A percentile compares a stretch with the other conserved stretches of the same genome.
These are phyloP conservation scores for Camelina neglecta DNA, from an alignment of 345 rosid genomes.

Conservation along the genomic window DNA sequence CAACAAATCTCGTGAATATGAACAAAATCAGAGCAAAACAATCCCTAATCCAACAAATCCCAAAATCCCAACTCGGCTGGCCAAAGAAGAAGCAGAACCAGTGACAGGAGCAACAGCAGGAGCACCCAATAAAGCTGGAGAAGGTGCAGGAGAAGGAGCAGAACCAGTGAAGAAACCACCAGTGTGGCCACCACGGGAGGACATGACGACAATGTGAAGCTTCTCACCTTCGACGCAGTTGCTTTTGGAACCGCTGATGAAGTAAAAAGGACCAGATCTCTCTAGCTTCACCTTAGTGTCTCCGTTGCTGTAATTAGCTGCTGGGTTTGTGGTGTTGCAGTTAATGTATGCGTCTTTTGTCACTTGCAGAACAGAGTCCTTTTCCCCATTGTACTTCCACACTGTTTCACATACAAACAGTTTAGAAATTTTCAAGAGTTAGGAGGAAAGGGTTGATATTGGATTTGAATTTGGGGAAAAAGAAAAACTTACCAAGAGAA, in stretches of 20 bases:
- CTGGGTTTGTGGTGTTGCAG: constrained; percentile 46
- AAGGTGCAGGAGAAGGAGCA: constrained; percentile 49
- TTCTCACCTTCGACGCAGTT: constrained; percentile 47
- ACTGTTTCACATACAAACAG: constrained; percentile 44
- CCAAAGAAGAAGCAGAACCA: constrained; percentile 29
- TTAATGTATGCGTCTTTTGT: constrained; percentile 43
- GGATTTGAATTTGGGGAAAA: neutral
- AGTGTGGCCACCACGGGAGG: constrained; percentile 35
- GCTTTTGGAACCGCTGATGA: constrained; percentile 48
- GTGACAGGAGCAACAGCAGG: constrained; percentile 38
- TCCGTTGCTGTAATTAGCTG: constrained; percentile 39
- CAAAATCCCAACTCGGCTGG: constrained; percentile 11
- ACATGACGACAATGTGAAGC: constrained; percentile 41
- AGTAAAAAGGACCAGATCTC: constrained; percentile 44
- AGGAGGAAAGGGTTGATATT: neutral
- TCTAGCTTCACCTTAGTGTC: constrained; percentile 47
- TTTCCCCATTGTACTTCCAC: constrained; percentile 70
- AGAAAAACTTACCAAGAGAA: constrained; percentile 52
- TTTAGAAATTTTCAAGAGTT: neutral
- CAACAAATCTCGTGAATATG: neutral
- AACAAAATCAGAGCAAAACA: constrained; percentile 14
- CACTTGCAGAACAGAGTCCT: constrained; percentile 54
- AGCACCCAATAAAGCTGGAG: constrained; percentile 12
- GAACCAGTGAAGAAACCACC: constrained; percentile 42
- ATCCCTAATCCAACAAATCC: constrained; percentile 34